Conservation (phyloP, 306 rosid species). For the Aeschynomene evenia region DNA sequence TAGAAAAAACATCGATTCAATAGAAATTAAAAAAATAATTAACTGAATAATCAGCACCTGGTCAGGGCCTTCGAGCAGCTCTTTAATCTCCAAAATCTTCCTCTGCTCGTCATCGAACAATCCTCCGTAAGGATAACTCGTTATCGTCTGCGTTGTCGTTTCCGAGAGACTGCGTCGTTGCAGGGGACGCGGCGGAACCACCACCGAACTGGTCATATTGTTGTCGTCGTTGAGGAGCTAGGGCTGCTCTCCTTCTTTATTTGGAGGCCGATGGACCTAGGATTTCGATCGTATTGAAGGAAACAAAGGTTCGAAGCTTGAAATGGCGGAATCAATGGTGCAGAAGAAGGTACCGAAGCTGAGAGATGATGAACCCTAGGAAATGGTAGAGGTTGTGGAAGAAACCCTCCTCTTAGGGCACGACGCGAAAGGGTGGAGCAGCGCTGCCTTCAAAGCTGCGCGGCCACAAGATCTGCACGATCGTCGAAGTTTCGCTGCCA, state of each 20-base stretch:
- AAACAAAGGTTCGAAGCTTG: no score
- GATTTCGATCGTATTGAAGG: neutral
- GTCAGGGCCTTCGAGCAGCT: conserved; percentile 71
- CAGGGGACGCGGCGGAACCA: conserved; percentile 44
- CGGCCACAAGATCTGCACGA: no score
- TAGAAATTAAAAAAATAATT: neutral
- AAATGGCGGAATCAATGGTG: no score
- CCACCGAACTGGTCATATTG: neutral
- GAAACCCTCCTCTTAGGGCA: no score
- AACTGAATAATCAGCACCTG: conserved; percentile 47
- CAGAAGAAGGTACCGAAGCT: no score
- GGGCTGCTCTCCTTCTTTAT: conserved; percentile 29
- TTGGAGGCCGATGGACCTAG: conserved; percentile 25
- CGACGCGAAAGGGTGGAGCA: no score
- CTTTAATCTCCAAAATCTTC: conserved; percentile 82
- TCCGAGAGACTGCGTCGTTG: conserved; percentile 61
- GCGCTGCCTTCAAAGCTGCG: no score
- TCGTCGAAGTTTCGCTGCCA: no score
- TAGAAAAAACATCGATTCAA: neutral
- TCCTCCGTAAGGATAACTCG: conserved; percentile 62
- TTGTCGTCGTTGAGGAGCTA: conserved; percentile 26
- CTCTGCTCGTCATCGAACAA: conserved; percentile 82
- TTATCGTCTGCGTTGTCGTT: conserved; percentile 35
- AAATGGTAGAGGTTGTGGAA: no score
- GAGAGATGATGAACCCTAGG: no score